Evolutionary conservation across 129 eudicot species (phyloP).

Genomic region (Deinandra increscens): DNA sequence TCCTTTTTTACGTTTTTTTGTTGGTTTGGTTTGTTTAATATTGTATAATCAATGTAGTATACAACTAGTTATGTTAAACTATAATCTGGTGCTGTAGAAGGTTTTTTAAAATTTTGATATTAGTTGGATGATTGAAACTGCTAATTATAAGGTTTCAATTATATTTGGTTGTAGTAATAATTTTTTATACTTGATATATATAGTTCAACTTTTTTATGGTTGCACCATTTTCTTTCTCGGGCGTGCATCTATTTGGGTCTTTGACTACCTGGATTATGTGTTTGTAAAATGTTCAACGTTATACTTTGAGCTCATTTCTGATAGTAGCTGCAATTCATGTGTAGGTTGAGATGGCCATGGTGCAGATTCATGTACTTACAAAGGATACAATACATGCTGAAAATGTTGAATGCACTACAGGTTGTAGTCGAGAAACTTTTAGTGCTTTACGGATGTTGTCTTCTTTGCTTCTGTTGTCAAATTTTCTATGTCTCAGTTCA

Average conservation of each 20-base stretch:
- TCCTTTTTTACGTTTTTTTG: too few species aligned
- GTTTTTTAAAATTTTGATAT: too few species aligned
- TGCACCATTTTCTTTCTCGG: not conserved
- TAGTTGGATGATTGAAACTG: too few species aligned
- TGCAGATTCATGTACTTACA: constrained; percentile 38
- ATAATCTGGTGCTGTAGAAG: too few species aligned
- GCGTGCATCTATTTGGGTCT: not conserved
- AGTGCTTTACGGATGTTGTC: not conserved
- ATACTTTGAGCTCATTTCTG: not conserved
- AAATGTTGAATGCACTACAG: constrained; percentile 38
- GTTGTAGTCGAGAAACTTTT: constrained; percentile 33
- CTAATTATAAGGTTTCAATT: too few species aligned
- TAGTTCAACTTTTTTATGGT: not conserved
- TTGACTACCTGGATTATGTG: not conserved
- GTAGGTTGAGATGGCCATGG: constrained; percentile 52
- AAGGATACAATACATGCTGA: constrained; percentile 35
- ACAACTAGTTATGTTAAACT: too few species aligned
- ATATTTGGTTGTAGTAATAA: too few species aligned
- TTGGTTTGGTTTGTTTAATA: too few species aligned
- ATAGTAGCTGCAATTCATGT: constrained; percentile 11
- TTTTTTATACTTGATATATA: too few species aligned
- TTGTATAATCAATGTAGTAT: too few species aligned
- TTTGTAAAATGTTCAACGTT: not conserved
- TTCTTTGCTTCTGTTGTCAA: not conserved
- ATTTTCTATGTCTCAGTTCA: not conserved